Conservation (phyloP, 2,329 filamentous ascomycete species). For the Tolypocladium endophyticum region DNA sequence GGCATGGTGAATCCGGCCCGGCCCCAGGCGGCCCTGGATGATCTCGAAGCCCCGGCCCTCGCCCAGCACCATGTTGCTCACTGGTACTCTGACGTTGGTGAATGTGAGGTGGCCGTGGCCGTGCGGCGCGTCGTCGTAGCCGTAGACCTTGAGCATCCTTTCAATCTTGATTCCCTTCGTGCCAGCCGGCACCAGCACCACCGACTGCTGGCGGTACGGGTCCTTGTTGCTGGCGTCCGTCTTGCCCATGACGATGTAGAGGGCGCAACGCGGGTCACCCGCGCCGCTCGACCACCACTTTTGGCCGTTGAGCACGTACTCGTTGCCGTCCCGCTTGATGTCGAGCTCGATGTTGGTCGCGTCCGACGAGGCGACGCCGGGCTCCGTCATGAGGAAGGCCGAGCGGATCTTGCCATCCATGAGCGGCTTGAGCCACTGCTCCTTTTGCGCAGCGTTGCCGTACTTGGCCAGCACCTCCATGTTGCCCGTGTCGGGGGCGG, state of each 20-base stretch:
- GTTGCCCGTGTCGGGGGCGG: slow-evolving; percentile 86
- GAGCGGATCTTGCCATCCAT: slow-evolving; percentile 79
- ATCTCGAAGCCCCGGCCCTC: slow-evolving; percentile 96
- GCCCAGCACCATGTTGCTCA: slow-evolving; percentile 75
- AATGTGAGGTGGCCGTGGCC: slow-evolving; percentile 92
- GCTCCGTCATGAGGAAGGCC: slow-evolving; percentile 91
- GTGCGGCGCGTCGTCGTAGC: slow-evolving; percentile 96
- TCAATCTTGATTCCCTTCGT: slow-evolving; percentile 84
- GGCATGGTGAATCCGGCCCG: slow-evolving; percentile 93
- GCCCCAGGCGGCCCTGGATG: slow-evolving; percentile 91
- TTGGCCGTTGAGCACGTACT: slow-evolving; percentile 86
- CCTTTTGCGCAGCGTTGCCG: slow-evolving; percentile 76
- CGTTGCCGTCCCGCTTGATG: slow-evolving; percentile 73
- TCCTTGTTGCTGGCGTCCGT: slow-evolving; percentile 65
- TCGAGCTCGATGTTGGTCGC: slow-evolving; percentile 84
- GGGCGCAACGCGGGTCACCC: slow-evolving; percentile 80
- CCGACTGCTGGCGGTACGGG: slow-evolving; percentile 83
- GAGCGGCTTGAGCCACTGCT: slow-evolving; percentile 69
- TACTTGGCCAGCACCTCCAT: slow-evolving; percentile 95
- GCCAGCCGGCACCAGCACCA: slow-evolving; percentile 74
- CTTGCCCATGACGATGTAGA: slow-evolving; percentile 98
- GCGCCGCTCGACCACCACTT: slow-evolving; percentile 99
- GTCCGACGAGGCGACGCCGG: slow-evolving; percentile 78
- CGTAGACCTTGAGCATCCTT: slow-evolving; percentile 88
- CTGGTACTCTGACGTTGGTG: slow-evolving; percentile 80